Evolutionary conservation across 345 rosid genomes (phyloP).

Genomic region (Dipteronia dyeriana): DNA sequence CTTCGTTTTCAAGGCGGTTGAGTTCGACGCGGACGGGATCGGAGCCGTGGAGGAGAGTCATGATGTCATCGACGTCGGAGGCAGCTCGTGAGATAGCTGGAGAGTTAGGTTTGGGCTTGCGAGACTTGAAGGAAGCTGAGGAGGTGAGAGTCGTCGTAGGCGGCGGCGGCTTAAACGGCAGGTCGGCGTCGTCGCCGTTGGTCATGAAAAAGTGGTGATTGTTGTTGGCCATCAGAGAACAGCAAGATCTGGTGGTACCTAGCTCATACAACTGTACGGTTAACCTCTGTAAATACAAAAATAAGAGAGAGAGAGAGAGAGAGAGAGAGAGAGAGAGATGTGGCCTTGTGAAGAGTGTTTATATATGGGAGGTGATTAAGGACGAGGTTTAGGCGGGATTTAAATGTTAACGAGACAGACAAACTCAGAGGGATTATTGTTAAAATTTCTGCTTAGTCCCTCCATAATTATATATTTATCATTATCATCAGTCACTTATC

Average conservation of each 20-base stretch:
- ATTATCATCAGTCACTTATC: too few relatives aligned
- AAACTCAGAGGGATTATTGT: background rate
- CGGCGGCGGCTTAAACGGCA: background rate
- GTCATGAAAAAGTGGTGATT: constrained; percentile 18
- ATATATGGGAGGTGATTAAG: constrained; percentile 12
- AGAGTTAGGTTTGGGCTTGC: constrained; percentile 35
- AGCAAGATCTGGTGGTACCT: constrained; percentile 25
- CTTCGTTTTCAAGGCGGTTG: constrained; percentile 95
- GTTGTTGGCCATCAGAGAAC: constrained; percentile 36
- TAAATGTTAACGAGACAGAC: constrained; percentile 1
- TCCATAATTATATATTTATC: background rate
- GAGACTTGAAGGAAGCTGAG: constrained; percentile 46
- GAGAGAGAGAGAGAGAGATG: constrained; percentile 13
- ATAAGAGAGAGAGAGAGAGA: constrained; percentile 1
- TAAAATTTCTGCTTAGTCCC: background rate
- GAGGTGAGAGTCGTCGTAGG: constrained; percentile 21
- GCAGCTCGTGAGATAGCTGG: background rate
- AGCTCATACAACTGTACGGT: constrained; percentile 21
- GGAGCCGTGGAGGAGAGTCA: constrained; percentile 85
- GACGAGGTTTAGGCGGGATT: constrained; percentile 37
- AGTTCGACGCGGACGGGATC: constrained; percentile 97
- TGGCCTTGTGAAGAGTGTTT: background rate
- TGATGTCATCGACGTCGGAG: constrained; percentile 92
- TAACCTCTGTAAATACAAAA: background rate
- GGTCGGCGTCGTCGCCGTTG: constrained; percentile 40